Evolutionary conservation across 345 rosid genomes (phyloP), one percentile per base, ranked within the genome.

Genomic region (Erysimum cheiranthoides): DNA sequence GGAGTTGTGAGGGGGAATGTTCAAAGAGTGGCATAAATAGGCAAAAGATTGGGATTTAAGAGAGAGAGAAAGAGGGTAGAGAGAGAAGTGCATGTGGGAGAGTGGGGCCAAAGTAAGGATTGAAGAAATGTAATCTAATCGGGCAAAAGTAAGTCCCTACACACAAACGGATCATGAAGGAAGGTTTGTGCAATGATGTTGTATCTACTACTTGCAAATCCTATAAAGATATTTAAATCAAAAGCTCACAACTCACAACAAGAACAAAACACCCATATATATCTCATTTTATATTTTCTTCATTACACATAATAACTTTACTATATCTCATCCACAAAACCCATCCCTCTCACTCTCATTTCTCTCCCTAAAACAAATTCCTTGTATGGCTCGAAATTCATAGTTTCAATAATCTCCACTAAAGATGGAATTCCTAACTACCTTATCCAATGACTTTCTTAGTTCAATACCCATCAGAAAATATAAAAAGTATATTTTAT

Each of bases 51-150:
- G 46, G 56, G 52, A 64, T 52, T 61, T 63, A 18, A 27, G 49
- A 45, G 45, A 45, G 18, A 45, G 17, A 43, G 73, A 58, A 53
- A 56, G 65, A 42, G 27, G 52, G 60, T 21, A 21, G 39, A 73
- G 54, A 45, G 69, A 71, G 61, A 73, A 18, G 65, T 73, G 74
- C 74, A 73, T 73, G 78, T 78, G 81, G 78, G 81, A 73, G 78
- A 67, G 78, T 78, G 66, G 81, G 78, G 3, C 60, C 78, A 73
- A 35, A 67, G 64, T 58, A 42, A 57, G 59, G 65, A 63, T 46
- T 5, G 31, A 32, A 14, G 61, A 66, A 72, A 66, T 70, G 66
- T 38, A 70, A 65, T 78, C 58, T 72, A 72, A 58, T 60, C 73
- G 72, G 81, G 73, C 77, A 77, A 70, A 62, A 71, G 38, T 39